phyloP scores from a whole-genome alignment of 1,284 basidiomycete genomes.

The Pyrrhoderma noxium region DNA sequence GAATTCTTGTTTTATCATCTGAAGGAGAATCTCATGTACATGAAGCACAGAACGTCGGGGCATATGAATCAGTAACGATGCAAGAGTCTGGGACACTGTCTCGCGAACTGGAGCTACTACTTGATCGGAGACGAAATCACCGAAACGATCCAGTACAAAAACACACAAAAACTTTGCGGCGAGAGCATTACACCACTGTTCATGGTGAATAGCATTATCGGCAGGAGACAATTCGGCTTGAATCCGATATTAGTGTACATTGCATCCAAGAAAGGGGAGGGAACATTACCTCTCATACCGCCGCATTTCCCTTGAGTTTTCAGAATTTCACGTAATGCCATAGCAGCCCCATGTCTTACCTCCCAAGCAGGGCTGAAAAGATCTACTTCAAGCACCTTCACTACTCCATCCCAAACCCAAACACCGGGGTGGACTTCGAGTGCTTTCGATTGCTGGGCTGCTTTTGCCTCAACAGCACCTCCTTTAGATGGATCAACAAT shows the following conservation, averaged over 20 bases:
- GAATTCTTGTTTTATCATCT: conserved; percentile 91
- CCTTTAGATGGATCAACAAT: conserved; percentile 73
- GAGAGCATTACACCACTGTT: conserved; percentile 84
- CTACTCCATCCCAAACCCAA: conserved; percentile 88
- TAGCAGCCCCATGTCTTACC: conserved; percentile 87
- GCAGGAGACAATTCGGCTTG: conserved; percentile 41
- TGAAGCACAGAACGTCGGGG: conserved; percentile 67
- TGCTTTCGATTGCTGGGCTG: conserved; percentile 63
- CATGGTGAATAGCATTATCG: conserved; percentile 65
- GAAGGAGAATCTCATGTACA: conserved; percentile 79
- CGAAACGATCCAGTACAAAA: conserved; percentile 94
- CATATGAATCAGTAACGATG: conserved; percentile 85
- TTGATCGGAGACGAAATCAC: conserved; percentile 94
- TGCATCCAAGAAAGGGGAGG: conserved; percentile 10
- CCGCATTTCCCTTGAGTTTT: conserved; percentile 80
- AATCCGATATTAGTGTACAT: conserved; percentile 8
- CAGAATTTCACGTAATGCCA: conserved; percentile 86
- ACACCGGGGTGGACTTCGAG: conserved; percentile 65
- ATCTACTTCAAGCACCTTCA: conserved; percentile 77
- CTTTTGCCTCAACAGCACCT: conserved; percentile 71
- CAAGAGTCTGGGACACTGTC: conserved; percentile 91
- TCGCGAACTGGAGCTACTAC: conserved; percentile 97
- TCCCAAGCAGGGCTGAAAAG: conserved; percentile 91
- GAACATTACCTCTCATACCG: conserved; percentile 62
- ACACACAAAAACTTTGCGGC: conserved; percentile 85